Evolutionary conservation across 2,329 filamentous ascomycete species (phyloP).

Genomic region (Fusarium lyarnte): DNA sequence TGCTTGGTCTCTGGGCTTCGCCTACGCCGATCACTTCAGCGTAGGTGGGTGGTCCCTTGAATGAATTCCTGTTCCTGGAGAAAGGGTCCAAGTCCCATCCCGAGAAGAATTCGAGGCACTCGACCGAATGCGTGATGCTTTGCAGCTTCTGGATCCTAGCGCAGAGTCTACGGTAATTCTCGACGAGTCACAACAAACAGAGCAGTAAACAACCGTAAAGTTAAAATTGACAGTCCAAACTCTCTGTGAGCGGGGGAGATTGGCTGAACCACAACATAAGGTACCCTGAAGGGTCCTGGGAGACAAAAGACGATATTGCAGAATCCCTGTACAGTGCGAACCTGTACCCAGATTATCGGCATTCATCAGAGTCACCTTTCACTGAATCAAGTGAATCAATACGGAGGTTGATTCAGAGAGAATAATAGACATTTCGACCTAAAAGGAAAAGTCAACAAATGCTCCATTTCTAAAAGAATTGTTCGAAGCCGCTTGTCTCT

Average conservation of each 20-base stretch:
- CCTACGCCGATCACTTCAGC: constrained; percentile 31
- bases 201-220: constrained; percentile 4
- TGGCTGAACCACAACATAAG: not conserved
- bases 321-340: constrained; percentile 9
- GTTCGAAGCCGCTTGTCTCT: constrained; percentile 14
- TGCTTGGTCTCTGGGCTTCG: constrained; percentile 24
- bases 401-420: not conserved
- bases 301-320: constrained; percentile 14
- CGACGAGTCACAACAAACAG: constrained; percentile 8
- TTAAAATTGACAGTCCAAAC: not conserved
- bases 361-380: constrained; percentile 17
- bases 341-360: constrained; percentile 24
- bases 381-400: constrained; percentile 15
- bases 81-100: constrained; percentile 1
- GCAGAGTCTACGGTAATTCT: constrained; percentile 26
- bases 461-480: not conserved
- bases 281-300: constrained; percentile 20
- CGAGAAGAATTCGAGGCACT: constrained; percentile 12
- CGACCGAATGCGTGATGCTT: constrained; percentile 10
- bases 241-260: not conserved
- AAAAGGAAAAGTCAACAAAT: constrained; percentile 7
- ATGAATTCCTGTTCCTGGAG: constrained; percentile 14
- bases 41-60: constrained; percentile 7
- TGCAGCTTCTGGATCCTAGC: constrained; percentile 10
- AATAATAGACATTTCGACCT: constrained; percentile 7